Evolutionary conservation across 495 filamentous ascomycete genomes (phyloP).

Genomic region (Clavariopsis aquatica): DNA sequence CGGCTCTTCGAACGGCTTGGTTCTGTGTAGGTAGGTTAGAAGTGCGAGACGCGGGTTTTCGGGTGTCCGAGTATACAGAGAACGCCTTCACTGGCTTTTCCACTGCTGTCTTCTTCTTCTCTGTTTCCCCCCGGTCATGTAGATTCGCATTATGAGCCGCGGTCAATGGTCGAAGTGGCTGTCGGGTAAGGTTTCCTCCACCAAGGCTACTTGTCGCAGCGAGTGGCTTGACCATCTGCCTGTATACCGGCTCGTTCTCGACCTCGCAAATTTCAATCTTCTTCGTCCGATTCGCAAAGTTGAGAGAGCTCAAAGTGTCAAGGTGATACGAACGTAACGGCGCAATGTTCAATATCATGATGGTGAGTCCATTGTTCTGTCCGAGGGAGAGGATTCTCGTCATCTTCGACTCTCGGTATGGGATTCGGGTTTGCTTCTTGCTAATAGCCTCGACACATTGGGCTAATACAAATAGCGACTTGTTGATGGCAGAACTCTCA

Average conservation of each 20-base stretch:
- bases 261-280: slow-evolving; percentile 94
- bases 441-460: slow-evolving; percentile 96
- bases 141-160: slow-evolving; percentile 60
- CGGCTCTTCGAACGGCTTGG: slow-evolving; percentile 46
- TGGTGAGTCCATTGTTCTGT: slow-evolving; percentile 91
- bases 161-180: slow-evolving; percentile 74
- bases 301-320: slow-evolving; percentile 90
- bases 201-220: slow-evolving; percentile 52
- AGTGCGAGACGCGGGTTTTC: slow-evolving; percentile 48
- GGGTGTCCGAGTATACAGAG: slow-evolving; percentile 75
- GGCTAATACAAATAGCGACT: slow-evolving; percentile 89
- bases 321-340: slow-evolving; percentile 84
- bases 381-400: slow-evolving; percentile 89
- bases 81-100: slow-evolving; percentile 83
- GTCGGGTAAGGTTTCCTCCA: slow-evolving; percentile 58
- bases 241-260: slow-evolving; percentile 87
- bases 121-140: slow-evolving; percentile 51
- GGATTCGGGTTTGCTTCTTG: slow-evolving; percentile 76
- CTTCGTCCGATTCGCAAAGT: slow-evolving; percentile 93
- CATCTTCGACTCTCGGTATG: slow-evolving; percentile 96
- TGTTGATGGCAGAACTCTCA: slow-evolving; percentile 98
- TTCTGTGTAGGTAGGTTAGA: slow-evolving; percentile 43
- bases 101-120: slow-evolving; percentile 53
- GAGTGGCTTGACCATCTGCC: slow-evolving; percentile 52
- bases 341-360: slow-evolving; percentile 96